Evolutionary conservation across 2,329 filamentous ascomycete species (phyloP).

Genomic region (Metarhizium sp.): DNA sequence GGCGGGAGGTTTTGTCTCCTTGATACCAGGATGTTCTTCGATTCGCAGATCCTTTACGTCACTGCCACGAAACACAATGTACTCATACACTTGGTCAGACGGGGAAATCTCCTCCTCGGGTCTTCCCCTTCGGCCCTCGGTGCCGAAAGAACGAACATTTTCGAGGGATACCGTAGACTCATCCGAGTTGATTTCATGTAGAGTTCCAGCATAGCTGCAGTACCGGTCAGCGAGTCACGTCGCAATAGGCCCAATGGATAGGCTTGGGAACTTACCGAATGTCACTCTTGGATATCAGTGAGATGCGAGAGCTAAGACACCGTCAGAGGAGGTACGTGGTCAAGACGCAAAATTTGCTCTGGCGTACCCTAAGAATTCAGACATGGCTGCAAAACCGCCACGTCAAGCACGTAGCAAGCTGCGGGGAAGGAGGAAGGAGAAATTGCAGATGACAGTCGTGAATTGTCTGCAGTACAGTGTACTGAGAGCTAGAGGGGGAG

Average conservation of each 20-base stretch:
- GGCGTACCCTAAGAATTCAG: conserved; percentile 51
- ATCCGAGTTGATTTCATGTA: conserved; percentile 97
- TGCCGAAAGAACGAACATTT: conserved; percentile 89
- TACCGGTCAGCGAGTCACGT: conserved; percentile 21
- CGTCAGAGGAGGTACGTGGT: background rate
- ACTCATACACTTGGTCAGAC: conserved; percentile 88
- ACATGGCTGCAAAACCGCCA: conserved; percentile 36
- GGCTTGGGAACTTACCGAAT: conserved; percentile 61
- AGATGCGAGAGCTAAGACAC: conserved; percentile 70
- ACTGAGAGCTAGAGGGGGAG: background rate
- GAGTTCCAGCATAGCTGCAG: conserved; percentile 80
- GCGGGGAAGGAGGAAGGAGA: conserved; percentile 11
- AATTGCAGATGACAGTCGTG: conserved; percentile 7
- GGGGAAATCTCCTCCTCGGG: conserved; percentile 74
- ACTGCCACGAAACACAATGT: conserved; percentile 96
- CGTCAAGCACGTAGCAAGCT: conserved; percentile 33
- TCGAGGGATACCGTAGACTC: conserved; percentile 94
- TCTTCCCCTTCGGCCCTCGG: conserved; percentile 75
- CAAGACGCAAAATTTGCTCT: background rate
- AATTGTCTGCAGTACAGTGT: background rate
- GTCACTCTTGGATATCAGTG: conserved; percentile 93
- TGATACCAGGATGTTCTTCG: conserved; percentile 67
- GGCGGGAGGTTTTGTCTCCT: conserved; percentile 65
- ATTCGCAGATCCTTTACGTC: conserved; percentile 98
- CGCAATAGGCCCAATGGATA: conserved; percentile 2